Percentiles rank a stretch among this genome's conserved stretches.
phyloP scores from a whole-genome alignment of 2,329 filamentous ascomycete species.

The Phoma sp. region DNA sequence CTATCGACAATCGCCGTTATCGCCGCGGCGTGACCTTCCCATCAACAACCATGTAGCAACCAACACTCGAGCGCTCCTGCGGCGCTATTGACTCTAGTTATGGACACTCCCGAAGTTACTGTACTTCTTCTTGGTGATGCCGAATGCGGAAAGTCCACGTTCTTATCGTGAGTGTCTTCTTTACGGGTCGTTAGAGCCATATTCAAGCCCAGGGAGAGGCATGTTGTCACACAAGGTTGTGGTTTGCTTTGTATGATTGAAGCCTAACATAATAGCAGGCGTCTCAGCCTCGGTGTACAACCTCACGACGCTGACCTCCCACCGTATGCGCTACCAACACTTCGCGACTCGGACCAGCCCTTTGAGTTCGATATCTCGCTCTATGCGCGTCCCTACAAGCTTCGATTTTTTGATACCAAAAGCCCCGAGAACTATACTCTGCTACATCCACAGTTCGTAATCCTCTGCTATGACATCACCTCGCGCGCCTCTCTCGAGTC shows the following conservation, averaged over 20 bases:
- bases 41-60: constrained; percentile 22
- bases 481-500: constrained; percentile 59
- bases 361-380: constrained; percentile 66
- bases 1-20: constrained; percentile 8
- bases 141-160: constrained; percentile 68
- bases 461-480: constrained; percentile 67
- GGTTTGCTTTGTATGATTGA: no score
- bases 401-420: constrained; percentile 65
- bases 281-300: constrained; percentile 42
- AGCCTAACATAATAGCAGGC: constrained; percentile 22
- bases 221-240: neutral
- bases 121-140: constrained; percentile 66
- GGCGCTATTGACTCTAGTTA: constrained; percentile 10
- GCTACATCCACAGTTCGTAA: constrained; percentile 61
- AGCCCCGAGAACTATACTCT: constrained; percentile 65
- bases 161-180: constrained; percentile 62
- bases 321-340: constrained; percentile 49
- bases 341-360: constrained; percentile 65
- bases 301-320: constrained; percentile 38
- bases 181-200: neutral
- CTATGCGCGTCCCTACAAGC: constrained; percentile 61
- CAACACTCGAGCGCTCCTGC: constrained; percentile 3
- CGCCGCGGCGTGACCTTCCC: neutral
- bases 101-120: constrained; percentile 50
- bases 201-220: neutral